phyloP scores from a whole-genome alignment of 257 asterid species.

The Solanum sejunctum region DNA sequence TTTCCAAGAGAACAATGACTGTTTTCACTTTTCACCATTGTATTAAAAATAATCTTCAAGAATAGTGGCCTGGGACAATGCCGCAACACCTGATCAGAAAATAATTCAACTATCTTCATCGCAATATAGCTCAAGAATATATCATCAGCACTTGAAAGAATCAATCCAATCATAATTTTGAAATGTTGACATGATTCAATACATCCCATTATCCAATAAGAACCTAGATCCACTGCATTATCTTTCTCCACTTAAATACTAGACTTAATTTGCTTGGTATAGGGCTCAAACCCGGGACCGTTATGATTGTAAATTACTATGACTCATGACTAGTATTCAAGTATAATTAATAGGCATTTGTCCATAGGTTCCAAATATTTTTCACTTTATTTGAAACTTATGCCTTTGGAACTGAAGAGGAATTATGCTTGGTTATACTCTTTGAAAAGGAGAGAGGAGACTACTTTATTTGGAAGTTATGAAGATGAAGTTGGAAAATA shows the following conservation, averaged over 20 bases:
- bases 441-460: neutral
- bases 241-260: neutral
- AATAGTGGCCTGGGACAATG: slow-evolving; percentile 27
- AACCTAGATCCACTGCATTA: neutral
- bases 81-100: slow-evolving; percentile 36
- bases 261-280: neutral
- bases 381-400: neutral
- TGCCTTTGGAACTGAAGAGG: neutral
- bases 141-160: slow-evolving; percentile 11
- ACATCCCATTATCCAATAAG: neutral
- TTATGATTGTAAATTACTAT: neutral
- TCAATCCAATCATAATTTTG: slow-evolving; percentile 7
- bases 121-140: slow-evolving; percentile 18
- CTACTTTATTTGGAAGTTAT: neutral
- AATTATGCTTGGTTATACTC: neutral
- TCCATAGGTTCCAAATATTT: neutral
- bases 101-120: slow-evolving; percentile 32
- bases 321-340: neutral
- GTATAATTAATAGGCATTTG: neutral
- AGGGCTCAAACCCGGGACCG: neutral
- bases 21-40: slow-evolving; percentile 12
- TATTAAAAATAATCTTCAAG: slow-evolving; percentile 9
- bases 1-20: slow-evolving; percentile 17
- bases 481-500: neutral
- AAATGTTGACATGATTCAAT: neutral